Evolutionary conservation across 1,284 basidiomycete genomes (phyloP).

Genomic region (Caloboletus inedulis): DNA sequence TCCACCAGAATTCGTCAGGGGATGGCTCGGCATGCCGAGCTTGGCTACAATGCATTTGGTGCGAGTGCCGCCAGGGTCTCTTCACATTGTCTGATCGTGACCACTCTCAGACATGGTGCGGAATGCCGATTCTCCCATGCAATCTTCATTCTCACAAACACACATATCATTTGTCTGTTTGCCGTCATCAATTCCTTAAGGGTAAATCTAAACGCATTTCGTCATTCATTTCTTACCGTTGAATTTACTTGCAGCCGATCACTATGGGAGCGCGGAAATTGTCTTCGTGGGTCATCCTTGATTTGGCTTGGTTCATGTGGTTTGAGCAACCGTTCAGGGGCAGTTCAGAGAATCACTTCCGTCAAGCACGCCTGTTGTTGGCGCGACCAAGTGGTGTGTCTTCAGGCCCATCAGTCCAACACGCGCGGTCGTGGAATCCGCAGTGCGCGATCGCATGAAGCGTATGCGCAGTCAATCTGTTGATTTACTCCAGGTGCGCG

Average conservation of each 20-base stretch:
- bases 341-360: slow-evolving; percentile 55
- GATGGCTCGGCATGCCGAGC: slow-evolving; percentile 61
- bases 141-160: slow-evolving; percentile 21
- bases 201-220: slow-evolving; percentile 11
- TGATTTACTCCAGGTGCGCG: slow-evolving; percentile 66
- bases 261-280: slow-evolving; percentile 77
- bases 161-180: slow-evolving; percentile 1
- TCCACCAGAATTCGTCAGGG: slow-evolving; percentile 61
- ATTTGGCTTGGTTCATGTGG: neutral
- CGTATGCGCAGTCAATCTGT: slow-evolving; percentile 50
- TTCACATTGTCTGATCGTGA: slow-evolving; percentile 5
- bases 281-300: slow-evolving; percentile 55
- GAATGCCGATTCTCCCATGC: slow-evolving; percentile 7
- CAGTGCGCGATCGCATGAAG: slow-evolving; percentile 62
- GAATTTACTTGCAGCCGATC: slow-evolving; percentile 56
- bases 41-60: slow-evolving; percentile 76
- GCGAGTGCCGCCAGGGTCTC: slow-evolving; percentile 9
- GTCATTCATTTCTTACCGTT: slow-evolving; percentile 1
- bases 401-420: slow-evolving; percentile 57
- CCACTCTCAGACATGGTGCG: slow-evolving; percentile 53
- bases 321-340: slow-evolving; percentile 46
- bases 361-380: slow-evolving; percentile 47
- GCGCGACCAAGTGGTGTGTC: slow-evolving; percentile 81
- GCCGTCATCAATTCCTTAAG: slow-evolving; percentile 11
- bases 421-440: slow-evolving; percentile 56